Evolutionary conservation across 441 rosid genomes (phyloP).

Genomic region (Aquilaria agallochum): DNA sequence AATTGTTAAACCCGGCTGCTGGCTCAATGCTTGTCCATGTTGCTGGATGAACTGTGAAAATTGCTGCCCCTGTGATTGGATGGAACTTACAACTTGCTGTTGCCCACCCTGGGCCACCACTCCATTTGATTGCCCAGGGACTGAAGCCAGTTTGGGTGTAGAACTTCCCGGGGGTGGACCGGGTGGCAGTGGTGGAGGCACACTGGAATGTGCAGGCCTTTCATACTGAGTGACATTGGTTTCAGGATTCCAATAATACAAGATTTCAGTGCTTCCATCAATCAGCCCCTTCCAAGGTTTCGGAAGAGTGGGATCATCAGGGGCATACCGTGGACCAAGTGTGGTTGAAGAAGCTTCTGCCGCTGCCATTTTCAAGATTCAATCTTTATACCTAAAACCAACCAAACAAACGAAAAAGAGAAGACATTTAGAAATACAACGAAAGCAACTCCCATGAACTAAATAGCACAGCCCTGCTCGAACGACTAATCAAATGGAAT

Average conservation of each 20-base stretch:
- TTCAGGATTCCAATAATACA: constrained; percentile 95
- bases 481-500: background rate
- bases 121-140: constrained; percentile 45
- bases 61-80: constrained; percentile 42
- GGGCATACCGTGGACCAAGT: constrained; percentile 81
- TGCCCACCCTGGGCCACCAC: constrained; percentile 32
- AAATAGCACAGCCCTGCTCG: background rate
- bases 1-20: constrained; percentile 24
- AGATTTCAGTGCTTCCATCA: constrained; percentile 72
- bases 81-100: constrained; percentile 28
- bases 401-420: background rate
- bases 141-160: constrained; percentile 60
- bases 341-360: constrained; percentile 50
- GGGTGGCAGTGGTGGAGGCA: constrained; percentile 52
- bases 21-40: constrained; percentile 26
- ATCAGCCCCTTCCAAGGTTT: constrained; percentile 91
- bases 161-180: constrained; percentile 36
- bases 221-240: constrained; percentile 88
- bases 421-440: background rate
- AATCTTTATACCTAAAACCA: constrained; percentile 4
- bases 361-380: constrained; percentile 44
- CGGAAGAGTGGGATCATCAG: constrained; percentile 89
- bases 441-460: background rate
- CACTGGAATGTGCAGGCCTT: constrained; percentile 53
- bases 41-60: constrained; percentile 48